Percentiles rank a stretch among this genome's conserved stretches.
These are phyloP conservation scores for Sedum album DNA, from an alignment of 164 flowering plant species.

Conservation along the genomic window DNA sequence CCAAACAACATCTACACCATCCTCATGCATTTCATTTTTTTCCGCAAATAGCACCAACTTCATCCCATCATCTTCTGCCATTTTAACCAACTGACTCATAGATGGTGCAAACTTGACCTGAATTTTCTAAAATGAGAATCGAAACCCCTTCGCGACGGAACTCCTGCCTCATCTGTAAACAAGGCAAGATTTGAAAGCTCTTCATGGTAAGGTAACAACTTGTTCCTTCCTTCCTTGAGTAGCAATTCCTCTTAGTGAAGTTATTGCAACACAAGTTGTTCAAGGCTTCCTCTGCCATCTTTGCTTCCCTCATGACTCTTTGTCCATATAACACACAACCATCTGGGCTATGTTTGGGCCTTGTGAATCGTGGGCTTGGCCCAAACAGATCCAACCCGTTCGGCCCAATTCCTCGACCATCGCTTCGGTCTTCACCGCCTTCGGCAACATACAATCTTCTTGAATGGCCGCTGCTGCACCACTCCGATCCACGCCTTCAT, in stretches of 20 bases:
- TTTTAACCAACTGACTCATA: neutral
- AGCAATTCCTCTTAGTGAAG: neutral
- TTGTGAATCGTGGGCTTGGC: neutral
- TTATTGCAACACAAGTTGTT: neutral
- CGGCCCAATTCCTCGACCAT: neutral
- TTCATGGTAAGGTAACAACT: neutral
- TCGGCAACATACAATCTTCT: neutral
- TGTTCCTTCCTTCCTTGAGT: constrained; percentile 1
- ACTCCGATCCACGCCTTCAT: neutral
- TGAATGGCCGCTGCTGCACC: neutral
- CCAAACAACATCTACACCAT: neutral
- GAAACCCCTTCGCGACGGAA: neutral
- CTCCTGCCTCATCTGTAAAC: neutral
- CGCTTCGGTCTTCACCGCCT: neutral
- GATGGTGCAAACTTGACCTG: neutral
- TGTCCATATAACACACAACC: neutral
- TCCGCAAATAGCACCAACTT: neutral
- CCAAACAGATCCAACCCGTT: neutral
- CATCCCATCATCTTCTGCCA: no score
- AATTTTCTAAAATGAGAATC: neutral
- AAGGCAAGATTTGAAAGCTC: neutral
- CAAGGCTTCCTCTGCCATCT: neutral
- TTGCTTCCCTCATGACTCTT: neutral
- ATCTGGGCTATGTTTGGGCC: neutral
- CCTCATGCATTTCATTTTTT: neutral